Conservation (phyloP, 2,329 filamentous ascomycete genomes). For the Allantophomopsis lycopodina region DNA sequence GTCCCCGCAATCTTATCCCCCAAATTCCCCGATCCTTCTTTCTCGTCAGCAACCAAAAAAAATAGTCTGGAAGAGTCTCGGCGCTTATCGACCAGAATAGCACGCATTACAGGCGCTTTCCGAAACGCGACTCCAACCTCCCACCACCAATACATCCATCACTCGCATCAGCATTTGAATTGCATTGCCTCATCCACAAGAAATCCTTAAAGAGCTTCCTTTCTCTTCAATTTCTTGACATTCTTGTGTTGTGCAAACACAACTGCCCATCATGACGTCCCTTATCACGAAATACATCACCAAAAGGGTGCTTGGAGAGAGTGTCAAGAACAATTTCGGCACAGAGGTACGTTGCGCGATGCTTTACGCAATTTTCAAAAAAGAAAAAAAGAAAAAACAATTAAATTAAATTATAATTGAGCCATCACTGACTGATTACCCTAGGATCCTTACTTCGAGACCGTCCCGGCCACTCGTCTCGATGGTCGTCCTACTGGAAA, state of each 20-base stretch:
- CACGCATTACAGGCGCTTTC: conserved; percentile 7
- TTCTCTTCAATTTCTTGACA: too few species aligned
- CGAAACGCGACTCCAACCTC: conserved; percentile 6
- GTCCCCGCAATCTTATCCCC: too few species aligned
- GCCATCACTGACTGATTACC: conserved; percentile 3
- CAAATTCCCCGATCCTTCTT: too few species aligned
- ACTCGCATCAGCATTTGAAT: too few species aligned
- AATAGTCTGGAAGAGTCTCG: not conserved
- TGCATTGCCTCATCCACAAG: too few species aligned
- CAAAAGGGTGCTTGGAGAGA: conserved; percentile 43
- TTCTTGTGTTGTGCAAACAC: too few species aligned
- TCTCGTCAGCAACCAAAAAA: not conserved
- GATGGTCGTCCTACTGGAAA: conserved; percentile 51
- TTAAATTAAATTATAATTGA: too few species aligned
- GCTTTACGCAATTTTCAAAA: conserved; percentile 2
- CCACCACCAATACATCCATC: conserved; percentile 8
- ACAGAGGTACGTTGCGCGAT: conserved; percentile 28
- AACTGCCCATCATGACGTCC: conserved; percentile 35
- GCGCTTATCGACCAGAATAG: conserved; percentile 6
- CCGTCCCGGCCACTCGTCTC: conserved; percentile 60
- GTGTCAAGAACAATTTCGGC: conserved; percentile 41
- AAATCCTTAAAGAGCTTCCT: too few species aligned
- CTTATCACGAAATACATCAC: conserved; percentile 37
- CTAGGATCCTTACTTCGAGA: conserved; percentile 84
- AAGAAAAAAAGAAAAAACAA: too few species aligned